Base-by-base conservation (phyloP, 495 filamentous ascomycete species). In the Penicillium crystallinum region DNA sequence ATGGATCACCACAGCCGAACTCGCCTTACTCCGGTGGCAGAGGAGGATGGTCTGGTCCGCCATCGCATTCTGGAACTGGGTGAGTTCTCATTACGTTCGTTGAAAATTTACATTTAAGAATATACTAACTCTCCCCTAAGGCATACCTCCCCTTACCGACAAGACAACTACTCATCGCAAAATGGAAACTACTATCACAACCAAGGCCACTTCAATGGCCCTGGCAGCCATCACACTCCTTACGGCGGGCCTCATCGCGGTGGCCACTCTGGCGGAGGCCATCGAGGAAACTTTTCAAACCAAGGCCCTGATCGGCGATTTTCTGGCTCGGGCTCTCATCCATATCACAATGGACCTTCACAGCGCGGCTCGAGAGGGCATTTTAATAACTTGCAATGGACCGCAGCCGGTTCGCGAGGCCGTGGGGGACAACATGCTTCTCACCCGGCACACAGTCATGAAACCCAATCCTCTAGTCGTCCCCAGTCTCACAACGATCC, bases 361-460 rank as follows among this genome's bases (percentile, higher is more conserved):
- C 64, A 70, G 6, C 71, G 67, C 22, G 59, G 43, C 17, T 64
- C 54, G 22, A 58, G 63, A 18, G 65, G 64, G 11, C 81, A 78
- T 63, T 85, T 81, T 55, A 80, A 74, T 45, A 84, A 79, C 57
- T 72, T 78, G 4, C 83, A 81, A 54, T 88, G 83, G 83, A 83
- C 77, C 49, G 73, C 74, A 55, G 56, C 72, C 58, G 58, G 55
- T 15, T 55, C 70, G 42, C 55, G 65, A 35, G 63, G 61, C 46
- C 66, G 63, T 38, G 58, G 50, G 41, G 63, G 61, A 0, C 67
- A 68, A 31, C 53, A 65, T 21, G 69, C 68, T 25, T 70, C 73
- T 27, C 68, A 61, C 42, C 49, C 49, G 39, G 45, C 59, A 15
- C 66, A 67, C 14, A 60, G 53, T 18, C 62, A 61, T 46, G 49